Conservation (phyloP, 768 basidiomycete genomes). For the Paxillus ammoniavirescens region DNA sequence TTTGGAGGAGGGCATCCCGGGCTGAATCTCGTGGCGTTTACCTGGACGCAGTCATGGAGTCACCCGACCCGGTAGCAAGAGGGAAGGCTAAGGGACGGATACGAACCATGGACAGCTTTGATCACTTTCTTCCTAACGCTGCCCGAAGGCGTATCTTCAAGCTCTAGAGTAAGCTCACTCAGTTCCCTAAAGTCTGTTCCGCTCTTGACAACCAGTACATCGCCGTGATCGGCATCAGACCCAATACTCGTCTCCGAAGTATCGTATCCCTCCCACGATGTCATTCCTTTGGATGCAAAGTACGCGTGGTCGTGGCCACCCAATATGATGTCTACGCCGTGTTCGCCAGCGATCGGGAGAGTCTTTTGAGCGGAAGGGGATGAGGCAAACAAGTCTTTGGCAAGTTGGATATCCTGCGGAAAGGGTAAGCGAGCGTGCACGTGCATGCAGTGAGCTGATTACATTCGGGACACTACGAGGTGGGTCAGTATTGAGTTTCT, state of each 20-base stretch:
- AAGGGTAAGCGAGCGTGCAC: conserved; percentile 8
- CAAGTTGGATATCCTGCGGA: conserved; percentile 64
- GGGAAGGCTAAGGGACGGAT: not conserved
- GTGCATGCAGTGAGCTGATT: not conserved
- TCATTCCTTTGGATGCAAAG: conserved; percentile 65
- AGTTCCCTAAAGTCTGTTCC: conserved; percentile 89
- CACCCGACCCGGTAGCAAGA: not conserved
- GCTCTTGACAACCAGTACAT: conserved; percentile 76
- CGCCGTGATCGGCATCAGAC: conserved; percentile 69
- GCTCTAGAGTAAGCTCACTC: conserved; percentile 67
- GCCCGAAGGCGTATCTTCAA: conserved; percentile 56
- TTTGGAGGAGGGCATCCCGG: conserved; percentile 55
- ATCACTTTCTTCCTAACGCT: conserved; percentile 68
- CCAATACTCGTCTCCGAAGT: conserved; percentile 51
- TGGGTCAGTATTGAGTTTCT: conserved; percentile 1
- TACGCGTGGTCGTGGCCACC: conserved; percentile 92
- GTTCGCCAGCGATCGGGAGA: conserved; percentile 44
- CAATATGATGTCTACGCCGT: conserved; percentile 81
- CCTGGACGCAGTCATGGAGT: conserved; percentile 40
- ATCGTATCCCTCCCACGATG: conserved; percentile 67
- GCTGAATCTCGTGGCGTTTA: conserved; percentile 60
- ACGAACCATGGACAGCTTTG: conserved; percentile 55
- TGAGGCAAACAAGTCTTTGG: conserved; percentile 60
- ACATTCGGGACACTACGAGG: conserved; percentile 30
- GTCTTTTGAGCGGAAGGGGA: conserved; percentile 53